A percentile compares a stretch with the other conserved stretches of the same genome.
These are phyloP conservation scores for Ogataea ramenticola DNA, from an alignment of 805 yeast genomes.

Conservation along the genomic window DNA sequence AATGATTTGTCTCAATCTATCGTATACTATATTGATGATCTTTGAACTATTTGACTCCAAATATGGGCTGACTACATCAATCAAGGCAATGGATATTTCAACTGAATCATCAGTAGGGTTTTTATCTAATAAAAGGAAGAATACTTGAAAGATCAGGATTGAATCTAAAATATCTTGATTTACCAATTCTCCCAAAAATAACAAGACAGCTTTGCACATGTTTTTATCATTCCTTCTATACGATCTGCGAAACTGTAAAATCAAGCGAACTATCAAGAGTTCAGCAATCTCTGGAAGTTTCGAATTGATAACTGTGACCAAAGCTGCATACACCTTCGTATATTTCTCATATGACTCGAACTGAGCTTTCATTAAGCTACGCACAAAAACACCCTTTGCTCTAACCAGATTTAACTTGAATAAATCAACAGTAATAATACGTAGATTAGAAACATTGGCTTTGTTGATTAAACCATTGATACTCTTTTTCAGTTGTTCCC, in stretches of 20 bases:
- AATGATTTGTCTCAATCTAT: slow-evolving; percentile 51
- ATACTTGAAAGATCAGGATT: slow-evolving; percentile 43
- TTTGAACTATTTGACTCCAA: slow-evolving; percentile 32
- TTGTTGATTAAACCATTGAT: slow-evolving; percentile 44
- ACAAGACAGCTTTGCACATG: slow-evolving; percentile 33
- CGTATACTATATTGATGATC: slow-evolving; percentile 32
- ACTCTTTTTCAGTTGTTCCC: slow-evolving; percentile 45
- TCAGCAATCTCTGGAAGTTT: slow-evolving; percentile 66
- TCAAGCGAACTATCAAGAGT: slow-evolving; percentile 42
- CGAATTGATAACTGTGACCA: slow-evolving; percentile 55
- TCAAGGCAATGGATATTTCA: slow-evolving; percentile 42
- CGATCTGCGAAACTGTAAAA: slow-evolving; percentile 50
- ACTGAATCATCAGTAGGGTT: slow-evolving; percentile 45
- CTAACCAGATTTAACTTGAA: slow-evolving; percentile 52
- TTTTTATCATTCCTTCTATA: slow-evolving; percentile 40
- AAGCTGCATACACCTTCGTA: slow-evolving; percentile 47
- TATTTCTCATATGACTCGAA: slow-evolving; percentile 26
- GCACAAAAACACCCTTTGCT: slow-evolving; percentile 56
- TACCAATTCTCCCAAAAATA: slow-evolving; percentile 55
- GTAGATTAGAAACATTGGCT: slow-evolving; percentile 39
- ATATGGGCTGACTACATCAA: slow-evolving; percentile 45
- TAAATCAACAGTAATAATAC: slow-evolving; percentile 38
- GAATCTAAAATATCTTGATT: slow-evolving; percentile 57
- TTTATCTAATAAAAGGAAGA: slow-evolving; percentile 38
- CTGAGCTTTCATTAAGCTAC: slow-evolving; percentile 50